Evolutionary conservation across 331 rosid species (phyloP), one percentile per base, ranked within the genome.

Genomic region (Arachis monticola): DNA sequence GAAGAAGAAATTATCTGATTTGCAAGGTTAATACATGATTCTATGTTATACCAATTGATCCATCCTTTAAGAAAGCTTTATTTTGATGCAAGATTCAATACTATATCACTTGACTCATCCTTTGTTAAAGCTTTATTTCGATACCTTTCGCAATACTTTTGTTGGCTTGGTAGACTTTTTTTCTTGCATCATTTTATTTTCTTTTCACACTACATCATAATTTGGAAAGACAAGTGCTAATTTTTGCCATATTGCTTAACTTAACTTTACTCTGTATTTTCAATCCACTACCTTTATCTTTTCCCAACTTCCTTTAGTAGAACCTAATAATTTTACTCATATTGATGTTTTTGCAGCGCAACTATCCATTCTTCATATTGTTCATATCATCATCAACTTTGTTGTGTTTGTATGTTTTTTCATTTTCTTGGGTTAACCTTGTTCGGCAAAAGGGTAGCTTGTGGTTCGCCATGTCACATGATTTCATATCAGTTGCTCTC

Each of bases 311-410:
- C 31, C 66, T 67, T 52, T 14, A 27, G 7, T 11, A 31, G 10
- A 77, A 76, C 60, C 84, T 82, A 60, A 85, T 70, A 60, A 14
- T 6, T 3, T 42, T 65, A 50, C 45, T 63, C 52, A 2, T 69
- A 58, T 72, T 74, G n/a, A 8, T 83, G 72, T 78, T 72, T n/a
- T 77, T 86, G 83, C 96, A 93, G 97, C 89, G 97, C 35, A 93
- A 93, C 83, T 93, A 93, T 81, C 97, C 89, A 17, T 89, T 87
- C 87, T 93, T 91, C 84, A 76, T 93, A 32, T 57, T 88, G 79
- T 93, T 91, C 83, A 88, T 89, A 79, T 86, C 94, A 10, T 64
- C 96, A 31, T 89, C 96, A 74, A 89, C 96, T 79, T 12, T 81
- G 56, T 65, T 93, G 80, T 93, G 98, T 79, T n/a, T 87, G 45